Conservation (phyloP, 768 basidiomycete genomes). For the Gyrodon lividus region DNA sequence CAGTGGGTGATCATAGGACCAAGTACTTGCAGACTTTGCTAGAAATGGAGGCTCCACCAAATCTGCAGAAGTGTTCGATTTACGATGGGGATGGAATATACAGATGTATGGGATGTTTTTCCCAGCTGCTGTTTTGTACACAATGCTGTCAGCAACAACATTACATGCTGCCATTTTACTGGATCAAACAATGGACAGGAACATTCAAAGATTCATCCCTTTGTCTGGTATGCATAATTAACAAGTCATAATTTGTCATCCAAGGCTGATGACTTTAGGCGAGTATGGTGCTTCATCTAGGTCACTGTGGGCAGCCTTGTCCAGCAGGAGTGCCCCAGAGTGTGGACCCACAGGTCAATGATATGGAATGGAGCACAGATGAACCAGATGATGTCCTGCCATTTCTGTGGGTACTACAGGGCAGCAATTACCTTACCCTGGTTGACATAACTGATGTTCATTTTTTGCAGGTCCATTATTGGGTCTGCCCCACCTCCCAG, state of each 20-base stretch:
- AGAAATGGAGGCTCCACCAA: neutral
- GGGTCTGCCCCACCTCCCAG: neutral
- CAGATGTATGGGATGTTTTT: neutral
- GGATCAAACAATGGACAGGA: neutral
- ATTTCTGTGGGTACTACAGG: too few relatives aligned
- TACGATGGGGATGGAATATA: neutral
- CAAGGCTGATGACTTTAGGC: neutral
- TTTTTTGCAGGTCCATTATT: neutral
- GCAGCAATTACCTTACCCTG: too few relatives aligned
- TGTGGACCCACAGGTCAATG: too few relatives aligned
- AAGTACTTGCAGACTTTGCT: neutral
- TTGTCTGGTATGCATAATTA: neutral
- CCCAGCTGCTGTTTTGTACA: neutral
- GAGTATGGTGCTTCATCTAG: neutral
- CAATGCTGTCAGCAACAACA: neutral
- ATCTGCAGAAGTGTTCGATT: neutral
- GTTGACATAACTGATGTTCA: neutral
- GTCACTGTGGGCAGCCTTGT: neutral
- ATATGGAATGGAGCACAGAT: too few relatives aligned
- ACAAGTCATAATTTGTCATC: neutral
- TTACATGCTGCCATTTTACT: neutral
- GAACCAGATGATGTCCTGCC: too few relatives aligned
- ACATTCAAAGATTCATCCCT: neutral
- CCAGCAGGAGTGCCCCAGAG: too few relatives aligned
- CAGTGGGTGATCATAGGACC: too few relatives aligned